Conservation (phyloP, 306 rosid genomes). For the Medicago lupulina region DNA sequence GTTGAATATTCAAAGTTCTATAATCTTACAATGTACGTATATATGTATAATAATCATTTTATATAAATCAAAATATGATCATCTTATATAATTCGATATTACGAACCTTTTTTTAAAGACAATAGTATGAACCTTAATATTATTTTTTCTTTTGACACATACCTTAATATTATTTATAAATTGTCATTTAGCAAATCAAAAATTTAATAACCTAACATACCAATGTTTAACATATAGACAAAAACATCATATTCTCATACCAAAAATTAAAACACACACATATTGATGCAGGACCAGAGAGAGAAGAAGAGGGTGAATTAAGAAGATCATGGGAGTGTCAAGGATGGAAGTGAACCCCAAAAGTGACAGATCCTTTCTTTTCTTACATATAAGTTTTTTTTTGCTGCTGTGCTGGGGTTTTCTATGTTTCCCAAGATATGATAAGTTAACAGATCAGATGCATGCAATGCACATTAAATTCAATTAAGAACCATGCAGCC, state of each 20-base stretch:
- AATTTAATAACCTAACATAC: background rate
- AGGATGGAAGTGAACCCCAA: slow-evolving; percentile 37
- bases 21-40: too few species aligned
- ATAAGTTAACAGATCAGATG: slow-evolving; percentile 37
- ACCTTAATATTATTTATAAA: too few species aligned
- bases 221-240: too few species aligned
- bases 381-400: slow-evolving; percentile 3
- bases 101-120: too few species aligned
- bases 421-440: slow-evolving; percentile 36
- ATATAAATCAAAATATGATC: too few species aligned
- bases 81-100: too few species aligned
- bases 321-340: slow-evolving; percentile 26
- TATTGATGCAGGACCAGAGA: slow-evolving; percentile 44
- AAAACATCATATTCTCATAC: background rate
- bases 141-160: too few species aligned
- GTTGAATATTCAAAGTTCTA: too few species aligned
- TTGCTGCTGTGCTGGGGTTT: slow-evolving; percentile 33
- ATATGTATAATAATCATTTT: too few species aligned
- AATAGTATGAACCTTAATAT: too few species aligned
- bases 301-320: slow-evolving; percentile 8
- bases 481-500: slow-evolving; percentile 43
- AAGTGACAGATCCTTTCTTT: slow-evolving; percentile 40
- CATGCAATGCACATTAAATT: slow-evolving; percentile 42
- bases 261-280: background rate
- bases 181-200: too few species aligned